Conservation (phyloP, 2,329 filamentous ascomycete species). For the Didymella sp. region DNA sequence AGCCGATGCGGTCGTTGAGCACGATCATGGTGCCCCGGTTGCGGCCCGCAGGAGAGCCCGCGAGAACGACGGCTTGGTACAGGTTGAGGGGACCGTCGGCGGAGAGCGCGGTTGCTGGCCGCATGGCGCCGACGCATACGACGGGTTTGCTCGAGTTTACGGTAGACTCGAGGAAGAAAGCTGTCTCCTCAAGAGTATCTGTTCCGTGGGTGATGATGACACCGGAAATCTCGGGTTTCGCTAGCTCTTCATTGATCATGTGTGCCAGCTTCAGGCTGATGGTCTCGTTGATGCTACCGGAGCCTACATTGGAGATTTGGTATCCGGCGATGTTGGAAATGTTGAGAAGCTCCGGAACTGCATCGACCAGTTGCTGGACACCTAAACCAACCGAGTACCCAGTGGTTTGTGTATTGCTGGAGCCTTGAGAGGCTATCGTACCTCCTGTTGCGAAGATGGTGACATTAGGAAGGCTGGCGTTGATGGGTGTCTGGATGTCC, state of each 20-base stretch:
- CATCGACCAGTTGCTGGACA: conserved; percentile 60
- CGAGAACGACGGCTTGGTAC: conserved; percentile 65
- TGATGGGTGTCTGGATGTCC: conserved; percentile 46
- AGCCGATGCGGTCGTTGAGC: conserved; percentile 67
- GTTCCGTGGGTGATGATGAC: conserved; percentile 70
- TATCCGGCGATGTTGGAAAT: conserved; percentile 63
- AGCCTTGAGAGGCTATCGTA: conserved; percentile 64
- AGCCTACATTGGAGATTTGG: conserved; percentile 49
- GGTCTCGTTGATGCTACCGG: conserved; percentile 54
- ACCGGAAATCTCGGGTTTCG: conserved; percentile 52
- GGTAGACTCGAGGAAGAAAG: conserved; percentile 68
- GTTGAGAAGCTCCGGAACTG: conserved; percentile 62
- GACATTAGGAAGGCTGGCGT: conserved; percentile 61
- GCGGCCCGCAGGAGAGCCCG: conserved; percentile 54
- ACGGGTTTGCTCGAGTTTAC: conserved; percentile 65
- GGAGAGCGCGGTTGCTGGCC: conserved; percentile 67
- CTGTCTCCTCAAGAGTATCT: conserved; percentile 69
- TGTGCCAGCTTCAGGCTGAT: conserved; percentile 59
- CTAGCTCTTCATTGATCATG: conserved; percentile 59
- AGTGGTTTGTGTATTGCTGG: conserved; percentile 60
- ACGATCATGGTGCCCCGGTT: conserved; percentile 66
- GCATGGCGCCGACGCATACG: conserved; percentile 68
- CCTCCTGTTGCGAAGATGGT: conserved; percentile 66
- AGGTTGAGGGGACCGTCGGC: conserved; percentile 70
- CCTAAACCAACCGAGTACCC: conserved; percentile 62